phyloP scores from a whole-genome alignment of 2,329 filamentous ascomycete genomes.

The Pseudopyricularia javanii region DNA sequence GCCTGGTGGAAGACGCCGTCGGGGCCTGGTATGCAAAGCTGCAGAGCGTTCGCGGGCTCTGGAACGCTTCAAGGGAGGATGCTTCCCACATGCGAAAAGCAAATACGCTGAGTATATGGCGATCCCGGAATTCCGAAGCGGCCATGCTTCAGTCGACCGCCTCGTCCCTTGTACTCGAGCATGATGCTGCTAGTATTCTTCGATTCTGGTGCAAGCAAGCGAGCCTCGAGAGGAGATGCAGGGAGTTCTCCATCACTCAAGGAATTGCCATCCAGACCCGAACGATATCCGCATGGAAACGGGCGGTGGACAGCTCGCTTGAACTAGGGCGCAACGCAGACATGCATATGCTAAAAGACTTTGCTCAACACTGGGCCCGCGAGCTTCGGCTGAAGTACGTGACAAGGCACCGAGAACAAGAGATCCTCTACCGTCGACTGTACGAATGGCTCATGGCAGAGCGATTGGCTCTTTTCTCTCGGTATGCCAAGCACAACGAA shows the following conservation, averaged over 20 bases:
- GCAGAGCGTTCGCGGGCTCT: neutral
- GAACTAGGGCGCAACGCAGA: constrained; percentile 3
- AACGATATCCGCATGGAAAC: neutral
- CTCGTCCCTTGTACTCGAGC: constrained; percentile 5
- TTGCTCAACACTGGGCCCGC: constrained; percentile 13
- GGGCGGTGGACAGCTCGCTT: constrained; percentile 4
- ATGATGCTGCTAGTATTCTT: constrained; percentile 8
- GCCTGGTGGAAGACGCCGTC: neutral
- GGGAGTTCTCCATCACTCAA: constrained; percentile 1
- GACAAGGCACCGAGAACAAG: neutral
- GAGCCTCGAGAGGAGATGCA: constrained; percentile 7
- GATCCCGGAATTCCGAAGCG: neutral
- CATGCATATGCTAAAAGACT: constrained; percentile 7
- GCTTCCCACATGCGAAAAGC: neutral
- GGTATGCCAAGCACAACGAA: constrained; percentile 7
- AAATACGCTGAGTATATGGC: neutral
- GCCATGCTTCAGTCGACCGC: neutral
- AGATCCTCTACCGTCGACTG: constrained; percentile 2
- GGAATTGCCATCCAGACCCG: neutral
- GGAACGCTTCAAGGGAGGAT: neutral
- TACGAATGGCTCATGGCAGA: constrained; percentile 15
- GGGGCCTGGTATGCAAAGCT: neutral
- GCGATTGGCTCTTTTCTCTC: constrained; percentile 12
- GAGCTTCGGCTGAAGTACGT: constrained; percentile 13
- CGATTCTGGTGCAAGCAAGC: constrained; percentile 12